A percentile compares a stretch with the other conserved stretches of the same genome.
These are phyloP conservation scores for Cornus controversa DNA, from an alignment of 148 eudicot species.

Conservation along the genomic window DNA sequence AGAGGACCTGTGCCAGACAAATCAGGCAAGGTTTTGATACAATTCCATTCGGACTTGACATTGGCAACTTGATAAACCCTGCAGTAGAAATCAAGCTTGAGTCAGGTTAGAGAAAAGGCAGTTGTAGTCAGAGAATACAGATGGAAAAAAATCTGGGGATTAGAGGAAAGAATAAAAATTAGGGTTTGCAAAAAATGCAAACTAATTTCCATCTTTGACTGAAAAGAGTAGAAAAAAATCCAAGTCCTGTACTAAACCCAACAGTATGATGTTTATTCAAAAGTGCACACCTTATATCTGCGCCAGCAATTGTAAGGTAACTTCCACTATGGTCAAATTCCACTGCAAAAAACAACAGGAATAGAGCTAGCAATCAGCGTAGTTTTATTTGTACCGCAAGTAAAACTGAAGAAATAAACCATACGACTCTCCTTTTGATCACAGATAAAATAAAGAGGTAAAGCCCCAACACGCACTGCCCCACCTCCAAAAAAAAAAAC, in stretches of 20 bases:
- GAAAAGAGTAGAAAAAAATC: no score
- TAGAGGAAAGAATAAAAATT: no score
- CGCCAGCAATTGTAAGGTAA: slow-evolving; percentile 83
- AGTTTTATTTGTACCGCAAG: background rate
- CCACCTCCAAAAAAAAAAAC: background rate
- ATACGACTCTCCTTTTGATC: background rate
- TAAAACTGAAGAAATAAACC: background rate
- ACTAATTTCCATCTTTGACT: no score
- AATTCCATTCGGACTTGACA: slow-evolving; percentile 90
- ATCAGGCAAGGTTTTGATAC: slow-evolving; percentile 82
- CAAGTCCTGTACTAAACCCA: background rate
- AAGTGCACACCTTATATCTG: slow-evolving; percentile 77
- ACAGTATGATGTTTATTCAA: slow-evolving; percentile 1
- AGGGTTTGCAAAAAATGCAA: no score
- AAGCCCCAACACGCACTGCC: background rate
- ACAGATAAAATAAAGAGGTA: background rate
- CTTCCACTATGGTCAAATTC: slow-evolving; percentile 97
- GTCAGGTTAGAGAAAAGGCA: background rate
- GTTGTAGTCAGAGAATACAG: background rate
- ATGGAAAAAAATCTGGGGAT: no score
- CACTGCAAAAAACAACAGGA: slow-evolving; percentile 47
- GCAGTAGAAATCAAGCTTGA: slow-evolving; percentile 19
- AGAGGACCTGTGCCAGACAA: slow-evolving; percentile 88
- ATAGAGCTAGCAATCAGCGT: slow-evolving; percentile 3
- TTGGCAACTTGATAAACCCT: slow-evolving; percentile 95